phyloP scores from a whole-genome alignment of 176 grass and related monocot species.

The Thalia dealbata region DNA sequence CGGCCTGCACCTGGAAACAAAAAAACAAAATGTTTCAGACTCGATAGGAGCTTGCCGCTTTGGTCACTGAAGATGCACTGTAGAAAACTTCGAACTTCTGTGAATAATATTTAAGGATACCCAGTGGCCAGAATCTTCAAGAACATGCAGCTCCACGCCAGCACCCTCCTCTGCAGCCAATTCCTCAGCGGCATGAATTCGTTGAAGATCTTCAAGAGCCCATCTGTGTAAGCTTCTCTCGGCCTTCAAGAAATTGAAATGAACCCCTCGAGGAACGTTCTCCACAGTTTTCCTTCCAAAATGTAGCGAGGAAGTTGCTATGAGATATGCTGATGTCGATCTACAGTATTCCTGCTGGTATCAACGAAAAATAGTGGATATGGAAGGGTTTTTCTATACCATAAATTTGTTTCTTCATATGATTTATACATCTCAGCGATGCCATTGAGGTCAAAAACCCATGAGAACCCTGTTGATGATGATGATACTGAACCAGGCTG shows the following conservation, averaged over 20 bases:
- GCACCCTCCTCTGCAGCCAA: slow-evolving; percentile 73
- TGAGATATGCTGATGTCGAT: background rate
- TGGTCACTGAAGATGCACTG: background rate
- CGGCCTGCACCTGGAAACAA: slow-evolving; percentile 74
- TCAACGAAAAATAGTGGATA: background rate
- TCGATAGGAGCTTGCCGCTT: background rate
- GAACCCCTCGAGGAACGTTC: slow-evolving; percentile 79
- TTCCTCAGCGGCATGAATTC: slow-evolving; percentile 72
- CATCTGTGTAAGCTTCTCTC: slow-evolving; percentile 98
- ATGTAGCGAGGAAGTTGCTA: background rate
- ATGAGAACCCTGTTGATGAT: slow-evolving; percentile 50
- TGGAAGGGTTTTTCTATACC: slow-evolving; percentile 27
- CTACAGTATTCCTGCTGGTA: background rate
- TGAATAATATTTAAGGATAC: slow-evolving; percentile 21
- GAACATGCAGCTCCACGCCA: slow-evolving; percentile 89
- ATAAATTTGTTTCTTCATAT: slow-evolving; percentile 91
- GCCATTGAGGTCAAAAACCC: slow-evolving; percentile 84
- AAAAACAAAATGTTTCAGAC: background rate
- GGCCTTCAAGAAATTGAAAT: slow-evolving; percentile 92
- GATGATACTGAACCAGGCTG: slow-evolving; percentile 26
- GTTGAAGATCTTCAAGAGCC: slow-evolving; percentile 90
- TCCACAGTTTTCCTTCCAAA: slow-evolving; percentile 64
- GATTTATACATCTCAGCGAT: slow-evolving; percentile 89
- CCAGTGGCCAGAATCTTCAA: slow-evolving; percentile 97
- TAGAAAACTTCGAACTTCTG: background rate